phyloP scores from a whole-genome alignment of 2,329 filamentous ascomycete genomes.

The Ceratocystis diversiconidia region DNA sequence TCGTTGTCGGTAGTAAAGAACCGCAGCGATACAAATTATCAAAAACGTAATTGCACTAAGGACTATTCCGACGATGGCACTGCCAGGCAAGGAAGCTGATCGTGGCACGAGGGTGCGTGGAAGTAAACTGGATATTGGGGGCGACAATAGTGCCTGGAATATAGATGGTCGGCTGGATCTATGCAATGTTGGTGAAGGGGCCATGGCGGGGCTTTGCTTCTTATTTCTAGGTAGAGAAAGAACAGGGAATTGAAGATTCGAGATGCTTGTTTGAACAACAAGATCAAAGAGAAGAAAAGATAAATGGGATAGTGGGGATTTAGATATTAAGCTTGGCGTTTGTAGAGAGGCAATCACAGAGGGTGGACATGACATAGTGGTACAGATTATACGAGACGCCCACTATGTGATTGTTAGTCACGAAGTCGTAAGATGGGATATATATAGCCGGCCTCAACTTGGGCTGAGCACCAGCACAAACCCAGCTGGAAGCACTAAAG shows the following conservation, averaged over 20 bases:
- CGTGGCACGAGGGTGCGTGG: not conserved
- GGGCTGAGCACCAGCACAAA: slow-evolving; percentile 20
- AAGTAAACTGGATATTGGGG: not conserved
- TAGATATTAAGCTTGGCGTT: not conserved
- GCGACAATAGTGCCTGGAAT: not conserved
- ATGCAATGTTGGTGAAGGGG: not conserved
- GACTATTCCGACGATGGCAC: slow-evolving; percentile 21
- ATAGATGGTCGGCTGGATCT: not conserved
- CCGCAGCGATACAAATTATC: slow-evolving; percentile 26
- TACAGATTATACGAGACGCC: not conserved
- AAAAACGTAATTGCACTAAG: slow-evolving; percentile 28
- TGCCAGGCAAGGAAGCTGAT: not conserved
- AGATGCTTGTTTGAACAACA: slow-evolving; percentile 4
- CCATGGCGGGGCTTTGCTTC: not conserved
- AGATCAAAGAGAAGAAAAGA: not conserved
- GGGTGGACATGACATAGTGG: not conserved
- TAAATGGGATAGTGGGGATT: not conserved
- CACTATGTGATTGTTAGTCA: not conserved
- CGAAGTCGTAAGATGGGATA: not conserved
- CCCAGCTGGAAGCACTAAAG: not conserved
- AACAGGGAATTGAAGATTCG: not conserved
- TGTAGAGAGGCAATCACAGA: not conserved
- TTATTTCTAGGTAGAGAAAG: too few species aligned
- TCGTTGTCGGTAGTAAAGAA: slow-evolving; percentile 31
- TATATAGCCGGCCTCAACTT: not conserved